Evolutionary conservation across 257 asterid genomes (phyloP), one percentile per base, ranked within the genome.

Genomic region (Gardenia jasminoides): DNA sequence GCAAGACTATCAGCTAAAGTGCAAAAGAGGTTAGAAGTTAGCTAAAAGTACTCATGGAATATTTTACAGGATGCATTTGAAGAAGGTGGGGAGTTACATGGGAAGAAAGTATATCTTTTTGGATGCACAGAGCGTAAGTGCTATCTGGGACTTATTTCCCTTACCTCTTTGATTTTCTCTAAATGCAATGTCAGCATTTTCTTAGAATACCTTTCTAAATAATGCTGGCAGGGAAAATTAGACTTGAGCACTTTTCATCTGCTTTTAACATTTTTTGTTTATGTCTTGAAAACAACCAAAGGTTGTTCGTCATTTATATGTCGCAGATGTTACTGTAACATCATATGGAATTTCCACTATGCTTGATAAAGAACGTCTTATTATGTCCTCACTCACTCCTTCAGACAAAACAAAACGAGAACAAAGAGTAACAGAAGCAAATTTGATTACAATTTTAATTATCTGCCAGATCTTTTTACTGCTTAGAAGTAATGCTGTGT

Each of bases 121-220:
- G 94, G 94, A 76, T 89, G 97, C 78, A 93, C 97, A 19, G 99
- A 96, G 83, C 96, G 98, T 96, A 90, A 90, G 97, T 88, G 81
- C 72, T 75, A 54, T 54, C 62, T 76, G 30, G 66, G 50, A 73
- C 54, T 44, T 78, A 73, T 17, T 48, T 73, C 19, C 19, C 46
- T 80, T 75, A 31, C 19, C 41, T 12, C 19, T 26, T 64, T 28
- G 30, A 68, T 68, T 47, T 33, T 41, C 30, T 48, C 73, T 43
- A 36, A 24, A 20, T 44, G 66, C 54, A 50, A 31, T 39, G 11
- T 0, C 22, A 20, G 28, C 28, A 20, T 58, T 58, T 58, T 20
- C 10, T 8, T 58, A 19, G 3, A 7, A 19, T 54, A 33, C 67
- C 33, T 61, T 24, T 56, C 26, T 22, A 44, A 62, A 15, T 41